Evolutionary conservation across 1,284 basidiomycete species (phyloP).

Genomic region (Ceratobasidium sp.): DNA sequence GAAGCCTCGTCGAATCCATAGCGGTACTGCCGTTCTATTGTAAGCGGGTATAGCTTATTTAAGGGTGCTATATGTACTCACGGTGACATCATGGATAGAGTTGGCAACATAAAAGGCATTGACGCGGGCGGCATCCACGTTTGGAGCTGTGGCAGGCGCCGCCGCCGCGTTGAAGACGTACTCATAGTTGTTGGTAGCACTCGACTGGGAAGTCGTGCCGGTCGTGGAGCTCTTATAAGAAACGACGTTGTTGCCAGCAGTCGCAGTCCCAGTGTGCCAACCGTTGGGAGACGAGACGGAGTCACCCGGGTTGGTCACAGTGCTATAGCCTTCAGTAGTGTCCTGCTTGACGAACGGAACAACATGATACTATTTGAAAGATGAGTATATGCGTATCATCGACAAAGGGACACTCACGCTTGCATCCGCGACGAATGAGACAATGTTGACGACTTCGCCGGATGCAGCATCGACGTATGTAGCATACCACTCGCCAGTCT

Average conservation of each 20-base stretch:
- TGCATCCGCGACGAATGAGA: constrained; percentile 44
- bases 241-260: constrained; percentile 46
- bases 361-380: constrained; percentile 56
- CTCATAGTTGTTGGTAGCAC: constrained; percentile 10
- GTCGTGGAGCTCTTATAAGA: constrained; percentile 36
- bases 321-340: constrained; percentile 22
- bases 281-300: constrained; percentile 45
- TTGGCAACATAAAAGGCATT: constrained; percentile 47
- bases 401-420: background rate
- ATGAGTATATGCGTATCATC: constrained; percentile 1
- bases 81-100: constrained; percentile 34
- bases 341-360: constrained; percentile 59
- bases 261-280: constrained; percentile 43
- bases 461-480: constrained; percentile 36
- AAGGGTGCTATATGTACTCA: background rate
- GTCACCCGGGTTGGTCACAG: constrained; percentile 45
- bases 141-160: constrained; percentile 15
- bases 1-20: constrained; percentile 47
- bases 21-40: constrained; percentile 26
- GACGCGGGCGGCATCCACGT: constrained; percentile 42
- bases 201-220: constrained; percentile 10
- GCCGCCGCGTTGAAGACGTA: constrained; percentile 30
- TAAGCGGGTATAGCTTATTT: background rate
- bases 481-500: constrained; percentile 49
- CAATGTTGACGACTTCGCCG: constrained; percentile 41